Conservation (phyloP, 2,329 filamentous ascomycete genomes). For the Aspergillus clavatus region DNA sequence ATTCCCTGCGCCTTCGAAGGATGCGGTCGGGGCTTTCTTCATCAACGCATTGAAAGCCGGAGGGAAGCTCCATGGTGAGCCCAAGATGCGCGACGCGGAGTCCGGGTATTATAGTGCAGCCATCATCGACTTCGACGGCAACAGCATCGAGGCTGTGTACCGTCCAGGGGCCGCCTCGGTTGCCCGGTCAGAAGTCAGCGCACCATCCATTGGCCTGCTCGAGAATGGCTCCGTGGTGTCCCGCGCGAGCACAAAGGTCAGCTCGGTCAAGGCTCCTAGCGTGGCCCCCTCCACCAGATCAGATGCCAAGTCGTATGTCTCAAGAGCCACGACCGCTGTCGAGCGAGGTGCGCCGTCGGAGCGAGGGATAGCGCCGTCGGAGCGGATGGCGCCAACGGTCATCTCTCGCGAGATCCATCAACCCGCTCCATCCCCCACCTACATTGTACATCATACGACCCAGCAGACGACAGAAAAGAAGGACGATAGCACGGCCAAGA, state of each 20-base stretch:
- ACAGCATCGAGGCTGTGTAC: slow-evolving; percentile 75
- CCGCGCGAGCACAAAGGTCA: slow-evolving; percentile 25
- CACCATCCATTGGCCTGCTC: slow-evolving; percentile 32
- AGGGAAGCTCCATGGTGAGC: slow-evolving; percentile 54
- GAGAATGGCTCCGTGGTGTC: slow-evolving; percentile 39
- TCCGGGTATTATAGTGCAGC: slow-evolving; percentile 59
- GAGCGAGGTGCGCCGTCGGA: slow-evolving; percentile 18
- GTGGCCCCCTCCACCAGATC: slow-evolving; percentile 24
- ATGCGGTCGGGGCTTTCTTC: slow-evolving; percentile 68
- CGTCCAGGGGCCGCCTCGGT: slow-evolving; percentile 33
- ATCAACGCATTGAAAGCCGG: slow-evolving; percentile 63
- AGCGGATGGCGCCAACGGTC: slow-evolving; percentile 13
- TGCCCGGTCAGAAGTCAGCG: slow-evolving; percentile 25
- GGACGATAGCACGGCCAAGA: slow-evolving; percentile 50
- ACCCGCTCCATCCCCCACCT: slow-evolving; percentile 19
- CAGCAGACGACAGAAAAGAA: slow-evolving; percentile 25
- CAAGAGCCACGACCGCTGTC: slow-evolving; percentile 23
- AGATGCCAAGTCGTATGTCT: slow-evolving; percentile 26
- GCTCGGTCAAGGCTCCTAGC: slow-evolving; percentile 27
- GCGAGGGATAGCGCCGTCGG: slow-evolving; percentile 12
- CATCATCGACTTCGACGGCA: slow-evolving; percentile 73
- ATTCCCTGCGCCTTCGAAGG: slow-evolving; percentile 62
- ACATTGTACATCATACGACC: slow-evolving; percentile 21
- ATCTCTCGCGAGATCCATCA: slow-evolving; percentile 20
- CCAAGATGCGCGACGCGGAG: slow-evolving; percentile 49